Percentiles rank a stretch among this genome's conserved stretches.
Evolutionary conservation across 2,329 filamentous ascomycete genomes (phyloP).

Genomic region (Aspergillus vadensis): DNA sequence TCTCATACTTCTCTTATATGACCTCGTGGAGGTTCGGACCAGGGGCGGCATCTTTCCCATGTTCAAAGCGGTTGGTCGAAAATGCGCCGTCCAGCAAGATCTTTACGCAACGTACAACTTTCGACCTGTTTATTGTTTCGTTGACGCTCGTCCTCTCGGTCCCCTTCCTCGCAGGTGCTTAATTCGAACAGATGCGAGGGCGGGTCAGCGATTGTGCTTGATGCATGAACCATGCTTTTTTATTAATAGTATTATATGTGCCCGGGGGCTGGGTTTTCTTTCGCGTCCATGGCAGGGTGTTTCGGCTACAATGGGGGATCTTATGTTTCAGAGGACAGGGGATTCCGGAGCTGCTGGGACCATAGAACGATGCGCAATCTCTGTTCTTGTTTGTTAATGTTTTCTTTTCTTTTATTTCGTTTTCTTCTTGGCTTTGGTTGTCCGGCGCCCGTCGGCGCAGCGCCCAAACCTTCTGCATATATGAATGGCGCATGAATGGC

Average conservation of each 20-base stretch:
- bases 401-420: not conserved
- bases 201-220: slow-evolving; percentile 22
- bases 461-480: slow-evolving; percentile 9
- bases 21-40: slow-evolving; percentile 19
- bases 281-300: slow-evolving; percentile 23
- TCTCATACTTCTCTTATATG: slow-evolving; percentile 11
- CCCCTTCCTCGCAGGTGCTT: slow-evolving; percentile 1
- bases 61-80: slow-evolving; percentile 24
- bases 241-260: slow-evolving; percentile 18
- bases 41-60: slow-evolving; percentile 16
- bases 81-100: slow-evolving; percentile 14
- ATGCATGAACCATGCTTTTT: slow-evolving; percentile 24
- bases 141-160: slow-evolving; percentile 5
- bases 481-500: not conserved
- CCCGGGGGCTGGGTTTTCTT: slow-evolving; percentile 17
- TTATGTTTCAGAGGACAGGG: slow-evolving; percentile 20
- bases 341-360: slow-evolving; percentile 15
- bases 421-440: slow-evolving; percentile 9
- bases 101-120: slow-evolving; percentile 11
- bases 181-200: slow-evolving; percentile 16
- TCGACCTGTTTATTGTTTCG: slow-evolving; percentile 10
- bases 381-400: not conserved
- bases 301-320: slow-evolving; percentile 20
- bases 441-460: slow-evolving; percentile 5
- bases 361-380: slow-evolving; percentile 19